A percentile compares a stretch with the other conserved stretches of the same genome.
phyloP scores from a whole-genome alignment of 345 rosid species.

The Eucalyptus curtisii region DNA sequence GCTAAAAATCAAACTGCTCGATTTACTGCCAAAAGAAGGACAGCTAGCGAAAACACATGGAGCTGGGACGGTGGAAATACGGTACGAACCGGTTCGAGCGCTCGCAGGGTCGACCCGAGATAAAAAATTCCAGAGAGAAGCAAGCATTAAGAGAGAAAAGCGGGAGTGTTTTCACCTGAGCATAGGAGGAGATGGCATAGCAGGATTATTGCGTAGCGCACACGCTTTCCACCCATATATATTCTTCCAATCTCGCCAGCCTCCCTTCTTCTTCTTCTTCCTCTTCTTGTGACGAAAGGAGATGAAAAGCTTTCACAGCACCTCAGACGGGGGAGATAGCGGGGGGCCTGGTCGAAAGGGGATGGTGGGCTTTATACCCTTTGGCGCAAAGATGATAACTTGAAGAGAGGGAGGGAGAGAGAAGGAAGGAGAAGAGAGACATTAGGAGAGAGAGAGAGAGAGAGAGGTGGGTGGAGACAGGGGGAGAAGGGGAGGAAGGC shows the following conservation, averaged over 20 bases:
- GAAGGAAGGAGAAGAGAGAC: background rate
- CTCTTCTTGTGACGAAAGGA: background rate
- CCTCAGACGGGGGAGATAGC: background rate
- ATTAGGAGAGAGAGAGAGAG: background rate
- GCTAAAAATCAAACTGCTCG: background rate
- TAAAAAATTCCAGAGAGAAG: background rate
- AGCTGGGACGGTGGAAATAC: background rate
- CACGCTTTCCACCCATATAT: slow-evolving; percentile 1
- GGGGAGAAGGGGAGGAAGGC: slow-evolving; percentile 6
- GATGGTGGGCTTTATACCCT: background rate
- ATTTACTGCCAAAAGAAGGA: background rate
- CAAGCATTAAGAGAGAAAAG: background rate
- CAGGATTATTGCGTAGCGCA: background rate
- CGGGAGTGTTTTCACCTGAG: background rate
- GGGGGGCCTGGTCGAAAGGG: background rate
- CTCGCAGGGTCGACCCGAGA: background rate
- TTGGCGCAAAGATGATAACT: background rate
- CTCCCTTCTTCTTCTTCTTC: background rate
- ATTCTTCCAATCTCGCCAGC: background rate
- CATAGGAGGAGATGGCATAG: background rate
- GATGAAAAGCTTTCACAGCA: background rate
- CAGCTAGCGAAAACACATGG: background rate
- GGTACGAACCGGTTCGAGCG: background rate
- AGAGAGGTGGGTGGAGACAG: background rate
- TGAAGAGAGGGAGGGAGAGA: background rate